Evolutionary conservation across 148 eudicot species (phyloP).

Genomic region (Rhododendron molle): DNA sequence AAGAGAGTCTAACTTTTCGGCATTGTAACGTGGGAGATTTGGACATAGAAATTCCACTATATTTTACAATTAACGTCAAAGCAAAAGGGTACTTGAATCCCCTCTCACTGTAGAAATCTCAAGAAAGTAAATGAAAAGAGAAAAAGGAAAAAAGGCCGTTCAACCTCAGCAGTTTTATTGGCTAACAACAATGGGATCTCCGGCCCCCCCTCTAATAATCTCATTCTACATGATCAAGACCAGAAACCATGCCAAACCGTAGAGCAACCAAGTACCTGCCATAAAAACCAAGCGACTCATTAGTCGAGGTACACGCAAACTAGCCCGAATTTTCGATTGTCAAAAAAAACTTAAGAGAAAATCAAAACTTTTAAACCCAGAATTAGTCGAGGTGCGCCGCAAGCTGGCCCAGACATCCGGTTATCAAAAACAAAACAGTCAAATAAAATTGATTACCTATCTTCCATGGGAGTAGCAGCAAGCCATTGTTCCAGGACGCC

Average conservation of each 20-base stretch:
- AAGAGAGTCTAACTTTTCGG: background rate
- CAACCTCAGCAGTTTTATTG: slow-evolving; percentile 1
- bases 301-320: too few relatives aligned
- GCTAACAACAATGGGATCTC: background rate
- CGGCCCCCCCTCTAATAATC: background rate
- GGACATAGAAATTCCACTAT: background rate
- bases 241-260: slow-evolving; percentile 17
- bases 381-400: too few relatives aligned
- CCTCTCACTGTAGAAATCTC: background rate
- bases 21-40: background rate
- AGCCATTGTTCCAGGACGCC: slow-evolving; percentile 44
- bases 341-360: background rate
- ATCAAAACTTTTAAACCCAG: too few relatives aligned
- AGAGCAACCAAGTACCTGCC: slow-evolving; percentile 29
- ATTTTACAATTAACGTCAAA: background rate
- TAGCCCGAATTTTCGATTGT: too few relatives aligned
- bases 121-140: background rate
- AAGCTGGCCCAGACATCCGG: too few relatives aligned
- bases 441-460: slow-evolving; percentile 11
- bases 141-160: background rate
- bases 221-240: background rate
- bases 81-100: background rate
- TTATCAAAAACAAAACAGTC: too few relatives aligned
- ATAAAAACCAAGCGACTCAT: background rate
- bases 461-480: slow-evolving; percentile 28